Percentiles rank a stretch among this genome's conserved stretches.
These are phyloP conservation scores for Fistulina hepatica DNA, from an alignment of 1,284 basidiomycete species.

Conservation along the genomic window DNA sequence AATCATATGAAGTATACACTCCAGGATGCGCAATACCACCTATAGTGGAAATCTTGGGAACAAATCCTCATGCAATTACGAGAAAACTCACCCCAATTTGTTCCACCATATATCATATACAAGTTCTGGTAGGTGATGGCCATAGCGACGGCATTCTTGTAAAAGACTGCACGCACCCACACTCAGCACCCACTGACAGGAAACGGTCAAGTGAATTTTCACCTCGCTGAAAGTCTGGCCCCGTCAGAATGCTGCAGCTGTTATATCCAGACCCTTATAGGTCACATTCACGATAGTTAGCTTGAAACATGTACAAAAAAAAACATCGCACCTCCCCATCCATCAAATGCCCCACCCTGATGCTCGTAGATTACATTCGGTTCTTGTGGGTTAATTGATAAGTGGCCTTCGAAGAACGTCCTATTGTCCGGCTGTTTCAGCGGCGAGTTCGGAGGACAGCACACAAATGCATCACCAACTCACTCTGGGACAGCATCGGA, in stretches of 20 bases:
- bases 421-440: no score
- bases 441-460: neutral
- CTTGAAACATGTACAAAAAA: constrained; percentile 6
- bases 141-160: constrained; percentile 38
- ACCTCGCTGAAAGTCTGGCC: constrained; percentile 35
- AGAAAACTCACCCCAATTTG: constrained; percentile 32
- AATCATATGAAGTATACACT: constrained; percentile 40
- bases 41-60: constrained; percentile 22
- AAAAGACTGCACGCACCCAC: constrained; percentile 29
- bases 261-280: constrained; percentile 31
- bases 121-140: constrained; percentile 35
- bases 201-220: neutral
- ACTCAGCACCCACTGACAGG: neutral
- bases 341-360: constrained; percentile 42
- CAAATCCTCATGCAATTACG: constrained; percentile 25
- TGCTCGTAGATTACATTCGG: constrained; percentile 37
- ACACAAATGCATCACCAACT: constrained; percentile 4
- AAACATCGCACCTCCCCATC: no score
- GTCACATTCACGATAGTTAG: constrained; percentile 20
- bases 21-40: constrained; percentile 13
- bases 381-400: constrained; percentile 27
- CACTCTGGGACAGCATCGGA: constrained; percentile 33
- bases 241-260: constrained; percentile 26
- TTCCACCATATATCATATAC: constrained; percentile 42
- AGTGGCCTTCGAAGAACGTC: constrained; percentile 32